A percentile compares a stretch with the other conserved stretches of the same genome.
Conservation (phyloP, 208 protist species). For the Wallacemonas collosoma region DNA sequence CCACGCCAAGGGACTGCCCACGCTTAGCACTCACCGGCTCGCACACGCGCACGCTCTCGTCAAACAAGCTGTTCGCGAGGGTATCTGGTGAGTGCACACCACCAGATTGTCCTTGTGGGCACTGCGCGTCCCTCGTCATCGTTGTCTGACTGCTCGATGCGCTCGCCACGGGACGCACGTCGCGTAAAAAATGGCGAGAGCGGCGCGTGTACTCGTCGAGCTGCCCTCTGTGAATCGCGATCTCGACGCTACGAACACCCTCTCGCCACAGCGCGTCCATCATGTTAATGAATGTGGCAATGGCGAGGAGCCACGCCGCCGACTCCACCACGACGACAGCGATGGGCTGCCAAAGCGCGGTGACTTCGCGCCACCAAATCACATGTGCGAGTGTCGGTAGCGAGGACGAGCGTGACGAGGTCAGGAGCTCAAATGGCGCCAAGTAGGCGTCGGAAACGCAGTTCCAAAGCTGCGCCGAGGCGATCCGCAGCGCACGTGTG, state of each 20-base stretch:
- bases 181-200: not conserved
- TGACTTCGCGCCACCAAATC: slow-evolving; percentile 3
- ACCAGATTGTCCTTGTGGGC: not conserved
- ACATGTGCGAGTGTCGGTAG: not conserved
- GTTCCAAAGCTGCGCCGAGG: not conserved
- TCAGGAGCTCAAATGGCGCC: not conserved
- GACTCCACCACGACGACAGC: not conserved
- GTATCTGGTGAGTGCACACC: not conserved
- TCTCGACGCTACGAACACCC: not conserved
- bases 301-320: not conserved
- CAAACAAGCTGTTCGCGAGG: not conserved
- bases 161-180: not conserved
- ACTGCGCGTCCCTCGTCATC: not conserved
- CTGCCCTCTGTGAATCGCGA: not conserved
- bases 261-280: slow-evolving; percentile 3
- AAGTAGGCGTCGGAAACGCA: not conserved
- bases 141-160: not conserved
- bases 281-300: slow-evolving; percentile 6
- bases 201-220: not conserved
- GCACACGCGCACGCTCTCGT: slow-evolving; percentile 1
- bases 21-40: not conserved
- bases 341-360: not conserved
- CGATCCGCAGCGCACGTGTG: not conserved
- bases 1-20: not conserved
- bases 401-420: not conserved